Conservation (phyloP, 2,329 filamentous ascomycete genomes). For the Penicillium oxalicum region DNA sequence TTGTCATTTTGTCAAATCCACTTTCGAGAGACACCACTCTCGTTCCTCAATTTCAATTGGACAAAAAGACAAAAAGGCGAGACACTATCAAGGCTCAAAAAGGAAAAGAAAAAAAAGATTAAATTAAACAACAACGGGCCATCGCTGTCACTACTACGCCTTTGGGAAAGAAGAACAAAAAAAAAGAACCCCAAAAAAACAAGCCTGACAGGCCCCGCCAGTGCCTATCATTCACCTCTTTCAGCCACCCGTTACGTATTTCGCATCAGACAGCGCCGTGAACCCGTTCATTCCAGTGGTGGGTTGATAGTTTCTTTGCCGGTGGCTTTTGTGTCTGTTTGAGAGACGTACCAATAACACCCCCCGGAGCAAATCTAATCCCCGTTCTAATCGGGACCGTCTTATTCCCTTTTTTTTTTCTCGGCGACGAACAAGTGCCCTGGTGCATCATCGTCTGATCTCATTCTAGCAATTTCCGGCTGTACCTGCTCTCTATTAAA, state of each 20-base stretch:
- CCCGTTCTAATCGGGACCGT: not conserved
- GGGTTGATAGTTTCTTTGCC: not conserved
- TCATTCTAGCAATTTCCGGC: not conserved
- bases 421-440: too few relatives aligned
- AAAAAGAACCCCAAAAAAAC: not conserved
- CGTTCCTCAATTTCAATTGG: too few relatives aligned
- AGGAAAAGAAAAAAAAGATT: not conserved
- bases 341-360: too few relatives aligned
- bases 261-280: not conserved
- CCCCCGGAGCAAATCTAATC: too few relatives aligned
- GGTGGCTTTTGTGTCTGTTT: too few relatives aligned
- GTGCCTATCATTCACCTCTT: constrained; percentile 19
- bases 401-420: not conserved
- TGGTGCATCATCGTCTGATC: not conserved
- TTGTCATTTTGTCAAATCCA: not conserved
- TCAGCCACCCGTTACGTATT: constrained; percentile 17
- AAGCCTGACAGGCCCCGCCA: constrained; percentile 3
- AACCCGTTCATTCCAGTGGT: not conserved
- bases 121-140: too few relatives aligned
- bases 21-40: constrained; percentile 4
- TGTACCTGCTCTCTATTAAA: not conserved
- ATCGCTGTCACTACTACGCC: too few relatives aligned
- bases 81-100: not conserved
- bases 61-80: too few relatives aligned
- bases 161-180: too few relatives aligned